Conservation (phyloP, 768 basidiomycete species). For the Phanerodontia chrysosporium region DNA sequence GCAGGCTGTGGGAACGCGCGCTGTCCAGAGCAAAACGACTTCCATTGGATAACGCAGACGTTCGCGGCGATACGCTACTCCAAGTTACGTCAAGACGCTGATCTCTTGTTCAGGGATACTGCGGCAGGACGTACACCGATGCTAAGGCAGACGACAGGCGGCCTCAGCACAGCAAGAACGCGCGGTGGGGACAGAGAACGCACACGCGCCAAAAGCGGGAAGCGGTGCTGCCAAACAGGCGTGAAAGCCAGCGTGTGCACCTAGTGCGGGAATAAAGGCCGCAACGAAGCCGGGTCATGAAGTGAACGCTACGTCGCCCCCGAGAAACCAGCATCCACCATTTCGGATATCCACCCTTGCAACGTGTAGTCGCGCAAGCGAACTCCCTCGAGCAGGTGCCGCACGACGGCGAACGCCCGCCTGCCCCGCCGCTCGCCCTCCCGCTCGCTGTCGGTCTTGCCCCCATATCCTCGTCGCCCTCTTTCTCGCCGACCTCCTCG, state of each 20-base stretch:
- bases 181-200: not conserved
- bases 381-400: slow-evolving; percentile 59
- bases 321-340: slow-evolving; percentile 45
- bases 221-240: not conserved
- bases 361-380: slow-evolving; percentile 60
- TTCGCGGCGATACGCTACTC: not conserved
- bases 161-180: not conserved
- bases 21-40: not conserved
- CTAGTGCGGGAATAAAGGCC: not conserved
- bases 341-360: slow-evolving; percentile 57
- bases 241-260: not conserved
- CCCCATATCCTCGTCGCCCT: slow-evolving; percentile 28
- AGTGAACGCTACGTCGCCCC: slow-evolving; percentile 14
- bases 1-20: not conserved
- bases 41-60: not conserved
- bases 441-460: slow-evolving; percentile 36
- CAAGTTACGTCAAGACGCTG: not conserved
- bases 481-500: slow-evolving; percentile 73
- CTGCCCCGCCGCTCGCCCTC: slow-evolving; percentile 73
- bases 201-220: not conserved
- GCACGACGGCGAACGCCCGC: slow-evolving; percentile 62
- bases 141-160: not conserved
- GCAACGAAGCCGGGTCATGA: not conserved
- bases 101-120: not conserved
- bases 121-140: not conserved